These are phyloP conservation scores for Hypoxylon sp. DNA, from an alignment of 2,329 filamentous ascomycete genomes.

Conservation along the genomic window DNA sequence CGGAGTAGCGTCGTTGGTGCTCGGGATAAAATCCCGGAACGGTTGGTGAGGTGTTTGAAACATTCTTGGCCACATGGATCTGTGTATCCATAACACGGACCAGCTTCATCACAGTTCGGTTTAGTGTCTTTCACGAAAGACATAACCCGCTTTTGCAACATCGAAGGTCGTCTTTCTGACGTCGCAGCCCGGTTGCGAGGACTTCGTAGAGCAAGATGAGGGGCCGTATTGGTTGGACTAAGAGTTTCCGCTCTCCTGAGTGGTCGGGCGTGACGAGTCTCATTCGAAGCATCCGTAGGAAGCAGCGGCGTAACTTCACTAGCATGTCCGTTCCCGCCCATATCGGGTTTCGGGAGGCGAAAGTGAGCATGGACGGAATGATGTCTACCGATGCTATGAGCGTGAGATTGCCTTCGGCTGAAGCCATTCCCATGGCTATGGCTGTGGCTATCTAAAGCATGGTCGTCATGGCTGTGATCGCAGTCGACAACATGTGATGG, in stretches of 20 bases:
- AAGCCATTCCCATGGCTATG: conserved; percentile 43
- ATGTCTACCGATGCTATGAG: conserved; percentile 47
- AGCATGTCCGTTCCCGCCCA: conserved; percentile 43
- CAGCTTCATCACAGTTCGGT: conserved; percentile 71
- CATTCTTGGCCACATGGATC: conserved; percentile 77
- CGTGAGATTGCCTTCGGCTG: conserved; percentile 47
- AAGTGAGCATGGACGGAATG: conserved; percentile 34
- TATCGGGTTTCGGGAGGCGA: conserved; percentile 31
- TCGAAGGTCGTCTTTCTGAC: conserved; percentile 66
- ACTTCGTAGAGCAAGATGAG: conserved; percentile 20
- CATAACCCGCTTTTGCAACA: conserved; percentile 71
- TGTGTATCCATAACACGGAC: conserved; percentile 75
- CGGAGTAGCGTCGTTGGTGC: conserved; percentile 57
- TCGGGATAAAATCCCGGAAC: conserved; percentile 56
- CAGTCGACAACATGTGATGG: conserved; percentile 87
- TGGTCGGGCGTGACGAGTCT: conserved; percentile 47
- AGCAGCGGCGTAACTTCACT: conserved; percentile 68
- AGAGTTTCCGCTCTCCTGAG: conserved; percentile 52
- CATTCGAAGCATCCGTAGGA: conserved; percentile 45
- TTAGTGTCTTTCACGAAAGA: conserved; percentile 78
- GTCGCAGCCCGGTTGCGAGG: conserved; percentile 52
- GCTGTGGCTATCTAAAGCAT: conserved; percentile 54
- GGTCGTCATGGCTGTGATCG: conserved; percentile 78
- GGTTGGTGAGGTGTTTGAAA: conserved; percentile 69
- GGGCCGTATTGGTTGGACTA: conserved; percentile 42